These are phyloP conservation scores for Trypanosoma scelopori DNA, from an alignment of 208 protist genomes.

Conservation along the genomic window DNA sequence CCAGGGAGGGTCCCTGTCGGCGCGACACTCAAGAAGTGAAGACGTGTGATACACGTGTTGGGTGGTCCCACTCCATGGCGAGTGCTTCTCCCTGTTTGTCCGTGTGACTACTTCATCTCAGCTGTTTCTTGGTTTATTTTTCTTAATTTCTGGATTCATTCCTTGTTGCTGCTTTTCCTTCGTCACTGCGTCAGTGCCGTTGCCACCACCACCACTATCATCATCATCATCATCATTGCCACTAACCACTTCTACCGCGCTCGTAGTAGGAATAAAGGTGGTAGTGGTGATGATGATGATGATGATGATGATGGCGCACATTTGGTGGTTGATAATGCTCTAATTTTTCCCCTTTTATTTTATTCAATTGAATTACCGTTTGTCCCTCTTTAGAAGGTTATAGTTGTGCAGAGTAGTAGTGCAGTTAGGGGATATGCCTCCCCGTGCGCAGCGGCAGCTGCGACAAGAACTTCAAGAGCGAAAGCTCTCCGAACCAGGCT, in stretches of 20 bases:
- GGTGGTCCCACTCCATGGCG: not conserved
- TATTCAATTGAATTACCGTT: not conserved
- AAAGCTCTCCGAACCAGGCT: too few species aligned
- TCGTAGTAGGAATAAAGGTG: too few species aligned
- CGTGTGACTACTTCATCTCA: slow-evolving; percentile 6
- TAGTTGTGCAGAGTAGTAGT: not conserved
- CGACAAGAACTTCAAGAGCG: too few species aligned
- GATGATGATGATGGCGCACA: not conserved
- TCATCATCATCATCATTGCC: too few species aligned
- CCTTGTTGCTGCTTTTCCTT: slow-evolving; percentile 14
- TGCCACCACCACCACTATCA: too few species aligned
- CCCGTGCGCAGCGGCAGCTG: too few species aligned
- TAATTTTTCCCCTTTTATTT: slow-evolving; percentile 8
- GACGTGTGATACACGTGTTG: slow-evolving; percentile 28
- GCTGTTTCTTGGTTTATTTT: slow-evolving; percentile 10
- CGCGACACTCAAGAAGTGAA: slow-evolving; percentile 77
- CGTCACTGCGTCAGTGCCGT: not conserved
- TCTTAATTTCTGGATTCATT: slow-evolving; percentile 6
- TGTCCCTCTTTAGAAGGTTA: too few species aligned
- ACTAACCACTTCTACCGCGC: too few species aligned
- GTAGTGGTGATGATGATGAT: too few species aligned
- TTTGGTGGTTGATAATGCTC: slow-evolving; percentile 5
- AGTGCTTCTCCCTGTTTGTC: slow-evolving; percentile 8
- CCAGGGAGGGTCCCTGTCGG: slow-evolving; percentile 57
- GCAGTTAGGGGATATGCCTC: not conserved